Base-by-base conservation (phyloP, 257 asterid species). In the Apocynum venetum region DNA sequence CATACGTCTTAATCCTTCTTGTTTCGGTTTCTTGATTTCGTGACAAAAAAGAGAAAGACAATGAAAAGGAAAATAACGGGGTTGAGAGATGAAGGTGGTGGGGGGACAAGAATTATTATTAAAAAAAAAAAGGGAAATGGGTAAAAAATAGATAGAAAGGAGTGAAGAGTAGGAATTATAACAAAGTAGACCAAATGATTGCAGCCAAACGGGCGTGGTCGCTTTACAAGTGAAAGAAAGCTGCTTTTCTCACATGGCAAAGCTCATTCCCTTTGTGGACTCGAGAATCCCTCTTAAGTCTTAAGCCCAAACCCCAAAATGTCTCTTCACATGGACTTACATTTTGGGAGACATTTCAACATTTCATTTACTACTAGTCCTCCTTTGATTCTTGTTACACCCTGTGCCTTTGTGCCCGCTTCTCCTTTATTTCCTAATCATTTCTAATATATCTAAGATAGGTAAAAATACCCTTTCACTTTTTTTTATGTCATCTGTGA, bases 171-270 rank as follows among this genome's bases (percentile, higher is more conserved):
- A 43, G 77, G 81, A 93, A 87, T 89, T 71, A 87, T 89, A 83
- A 78, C 76, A 82, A 89, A 87, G 91, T 84, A 86, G 96, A 91
- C 91, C 89, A 79, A 75, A 91, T 90, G 90, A 91, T 91, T 90
- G 92, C 80, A 80, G 82, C 86, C 87, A 86, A 91, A 88, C 81
- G 81, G 86, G 96, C 95, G 92, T 90, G 98, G 88, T 84, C 72
- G 71, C 87, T 83, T 93, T 86, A 83, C 59, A 80, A 60, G 77
- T 77, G 82, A 76, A 77, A 74, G 76, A 86, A 83, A 80, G 76
- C 83, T 51, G 80, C 83, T 86, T 89, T 87, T 47, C 59, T 82
- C 88, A 85, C 90, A 76, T 83, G 89, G 77, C 81, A 82, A 80
- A 81, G 81, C 80, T 64, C 51, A 68, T 59, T 4, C 19, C 63